Base-by-base conservation (phyloP, 345 rosid genomes). In the Schrenkiella parvula region DNA sequence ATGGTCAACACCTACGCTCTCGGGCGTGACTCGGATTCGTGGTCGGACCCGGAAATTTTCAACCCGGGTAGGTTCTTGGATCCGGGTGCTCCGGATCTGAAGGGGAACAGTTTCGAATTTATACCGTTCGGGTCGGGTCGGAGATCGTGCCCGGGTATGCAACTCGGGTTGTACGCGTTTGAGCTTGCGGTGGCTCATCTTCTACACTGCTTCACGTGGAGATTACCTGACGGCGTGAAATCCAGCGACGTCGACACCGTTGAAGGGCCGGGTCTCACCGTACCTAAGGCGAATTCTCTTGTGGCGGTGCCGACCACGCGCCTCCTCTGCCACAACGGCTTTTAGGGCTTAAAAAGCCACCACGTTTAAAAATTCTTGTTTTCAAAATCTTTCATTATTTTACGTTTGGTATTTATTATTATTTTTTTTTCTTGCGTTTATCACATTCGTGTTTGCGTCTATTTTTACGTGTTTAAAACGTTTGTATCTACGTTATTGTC, bases 141-240 rank as follows among this genome's bases (percentile, higher is more conserved):
- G 60, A 82, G 93, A 70, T 86, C 93, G 0, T 89, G 96, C 65
- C 96, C 91, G 1, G 96, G 93, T 9, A 89, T 87, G 91, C 87
- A 85, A 72, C 88, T 89, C 2, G 90, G 90, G 54, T 57, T 85
- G 50, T 87, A 87, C 21, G 81, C 84, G 0, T 69, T 89, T 48
- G 93, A 90, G 69, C 71, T 86, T 11, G 80, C 83, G 0, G 85
- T 88, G 47, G 68, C 72, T 19, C 80, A 88, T 74, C 73, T 88
- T 58, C 86, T 90, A 18, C 93, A 88, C 53, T 85, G 87, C 63
- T 90, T 90, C 47, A 72, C 82, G 8, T 90, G 93, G 91, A 84
- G 70, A 58, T 75, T 90, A 74, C 91, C 90, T 0, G 75, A 85
- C 51, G 87, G 87, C 22, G 78, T 85, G 83, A 86, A 81, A 56